Base-by-base conservation (phyloP, 1,284 basidiomycete genomes). In the Trametes polyzona region DNA sequence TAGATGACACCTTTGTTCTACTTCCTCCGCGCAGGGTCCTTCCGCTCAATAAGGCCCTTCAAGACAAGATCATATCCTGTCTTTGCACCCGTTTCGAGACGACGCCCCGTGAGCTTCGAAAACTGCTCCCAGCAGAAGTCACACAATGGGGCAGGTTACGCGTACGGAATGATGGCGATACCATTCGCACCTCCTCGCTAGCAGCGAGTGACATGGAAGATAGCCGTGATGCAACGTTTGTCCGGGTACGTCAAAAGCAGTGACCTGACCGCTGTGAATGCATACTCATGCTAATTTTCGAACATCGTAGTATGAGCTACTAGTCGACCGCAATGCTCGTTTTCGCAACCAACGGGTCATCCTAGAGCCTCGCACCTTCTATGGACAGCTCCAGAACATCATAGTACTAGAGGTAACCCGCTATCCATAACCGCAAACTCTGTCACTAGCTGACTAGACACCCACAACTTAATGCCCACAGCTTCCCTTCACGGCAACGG, bases 241-340 rank as follows among this genome's bases (percentile, higher is more conserved):
- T 66, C 0, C 36, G 65, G 21, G 65, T 66, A 46, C 7, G 64
- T 47, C 19, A 8, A 1, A 19, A n/a, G n/a, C n/a, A n/a, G n/a
- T 44, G 26, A 14, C 27, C 23, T 36, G 39, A 4, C 9, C 19
- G 9, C 12, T 26, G 9, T 16, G 8, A 26, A 7, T 11, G 40
- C 26, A 8, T 14, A 14, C 30, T 32, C 9, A 32, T 6, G 17
- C 26, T 39, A 16, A 2, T 37, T 14, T 30, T 12, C 19, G 17
- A 9, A n/a, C 35, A 29, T n/a, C n/a, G n/a, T 9, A 66, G 65
- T 66, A 66, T 29, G 58, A 66, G 30, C n/a, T 51, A 10, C 47
- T 57, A 5, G 53, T 66, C 7, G 63, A 66, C 39, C 23, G 21
- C 1, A 54, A 66, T 35, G 47, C 59, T 0, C 42, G 54, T 2